These are phyloP conservation scores for Tricholoma sp. DNA, from an alignment of 768 basidiomycete species.

Conservation along the genomic window DNA sequence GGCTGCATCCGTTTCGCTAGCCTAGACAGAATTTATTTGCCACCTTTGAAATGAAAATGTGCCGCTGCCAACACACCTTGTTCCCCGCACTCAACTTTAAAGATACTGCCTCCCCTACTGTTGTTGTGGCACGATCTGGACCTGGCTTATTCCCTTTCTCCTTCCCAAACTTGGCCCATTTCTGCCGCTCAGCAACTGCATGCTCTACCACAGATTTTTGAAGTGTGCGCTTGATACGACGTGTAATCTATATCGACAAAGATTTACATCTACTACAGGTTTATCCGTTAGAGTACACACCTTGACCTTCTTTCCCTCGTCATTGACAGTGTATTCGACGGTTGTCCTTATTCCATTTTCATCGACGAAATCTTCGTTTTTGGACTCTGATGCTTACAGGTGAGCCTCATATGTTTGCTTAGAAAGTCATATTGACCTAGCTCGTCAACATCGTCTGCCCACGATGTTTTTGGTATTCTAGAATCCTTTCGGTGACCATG, in stretches of 20 bases:
- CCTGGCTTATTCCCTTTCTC: constrained; percentile 86
- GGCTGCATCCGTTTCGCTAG: constrained; percentile 60
- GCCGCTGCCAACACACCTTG: constrained; percentile 35
- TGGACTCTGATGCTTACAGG: constrained; percentile 32
- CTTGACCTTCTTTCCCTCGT: constrained; percentile 94
- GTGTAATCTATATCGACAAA: constrained; percentile 57
- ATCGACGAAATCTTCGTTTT: constrained; percentile 69
- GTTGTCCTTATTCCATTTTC: constrained; percentile 87
- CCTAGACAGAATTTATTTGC: constrained; percentile 26
- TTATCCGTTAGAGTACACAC: constrained; percentile 32
- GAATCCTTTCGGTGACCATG: neutral
- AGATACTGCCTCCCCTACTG: constrained; percentile 64
- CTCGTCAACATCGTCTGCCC: constrained; percentile 87
- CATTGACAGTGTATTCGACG: constrained; percentile 78
- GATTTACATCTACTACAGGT: neutral
- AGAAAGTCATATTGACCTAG: constrained; percentile 34
- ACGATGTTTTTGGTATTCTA: constrained; percentile 64
- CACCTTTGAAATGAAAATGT: neutral
- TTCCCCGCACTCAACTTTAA: constrained; percentile 53
- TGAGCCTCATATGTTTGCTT: neutral
- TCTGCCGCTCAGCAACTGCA: constrained; percentile 87
- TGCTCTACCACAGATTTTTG: constrained; percentile 94
- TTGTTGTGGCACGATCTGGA: constrained; percentile 90
- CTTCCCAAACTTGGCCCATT: constrained; percentile 90
- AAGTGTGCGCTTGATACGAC: constrained; percentile 78